Conservation (phyloP, 139 green algal genomes). For the Edaphochlamys debaryana region DNA sequence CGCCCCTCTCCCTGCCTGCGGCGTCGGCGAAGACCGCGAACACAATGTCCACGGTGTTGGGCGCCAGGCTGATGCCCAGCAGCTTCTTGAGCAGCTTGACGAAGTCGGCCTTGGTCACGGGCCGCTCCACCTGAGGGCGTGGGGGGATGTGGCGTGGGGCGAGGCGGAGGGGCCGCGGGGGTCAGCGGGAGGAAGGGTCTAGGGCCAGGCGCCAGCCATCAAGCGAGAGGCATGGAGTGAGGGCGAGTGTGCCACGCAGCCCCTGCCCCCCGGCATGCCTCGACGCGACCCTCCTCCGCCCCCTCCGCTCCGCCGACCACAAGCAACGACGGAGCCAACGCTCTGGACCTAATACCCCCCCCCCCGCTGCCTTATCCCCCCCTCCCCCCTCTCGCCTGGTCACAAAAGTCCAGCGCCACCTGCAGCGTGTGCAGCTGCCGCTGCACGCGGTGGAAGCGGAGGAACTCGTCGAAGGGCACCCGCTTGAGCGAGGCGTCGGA, state of each 20-base stretch:
- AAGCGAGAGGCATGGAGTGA: too few species aligned
- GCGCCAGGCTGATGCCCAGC: conserved; percentile 24
- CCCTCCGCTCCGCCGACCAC: too few species aligned
- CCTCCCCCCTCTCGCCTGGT: conserved; percentile 11
- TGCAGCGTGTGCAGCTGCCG: conserved; percentile 44
- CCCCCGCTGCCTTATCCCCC: background rate
- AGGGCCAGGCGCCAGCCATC: background rate
- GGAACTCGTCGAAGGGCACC: conserved; percentile 49
- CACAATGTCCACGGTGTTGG: conserved; percentile 48
- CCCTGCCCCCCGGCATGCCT: too few species aligned
- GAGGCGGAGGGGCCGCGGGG: background rate
- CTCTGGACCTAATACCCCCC: too few species aligned
- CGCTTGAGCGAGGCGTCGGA: background rate
- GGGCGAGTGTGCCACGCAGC: too few species aligned
- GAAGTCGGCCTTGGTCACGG: conserved; percentile 40
- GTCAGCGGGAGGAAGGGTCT: background rate
- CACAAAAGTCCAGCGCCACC: conserved; percentile 59
- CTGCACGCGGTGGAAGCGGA: conserved; percentile 25
- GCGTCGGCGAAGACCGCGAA: conserved; percentile 43
- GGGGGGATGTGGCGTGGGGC: background rate
- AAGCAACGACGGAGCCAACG: too few species aligned
- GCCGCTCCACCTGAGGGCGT: conserved; percentile 40
- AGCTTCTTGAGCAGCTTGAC: conserved; percentile 47
- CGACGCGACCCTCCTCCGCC: too few species aligned
- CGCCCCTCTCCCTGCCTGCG: background rate